Evolutionary conservation across 176 grass and related monocot genomes (phyloP).

Genomic region (Guadua angustifolia): DNA sequence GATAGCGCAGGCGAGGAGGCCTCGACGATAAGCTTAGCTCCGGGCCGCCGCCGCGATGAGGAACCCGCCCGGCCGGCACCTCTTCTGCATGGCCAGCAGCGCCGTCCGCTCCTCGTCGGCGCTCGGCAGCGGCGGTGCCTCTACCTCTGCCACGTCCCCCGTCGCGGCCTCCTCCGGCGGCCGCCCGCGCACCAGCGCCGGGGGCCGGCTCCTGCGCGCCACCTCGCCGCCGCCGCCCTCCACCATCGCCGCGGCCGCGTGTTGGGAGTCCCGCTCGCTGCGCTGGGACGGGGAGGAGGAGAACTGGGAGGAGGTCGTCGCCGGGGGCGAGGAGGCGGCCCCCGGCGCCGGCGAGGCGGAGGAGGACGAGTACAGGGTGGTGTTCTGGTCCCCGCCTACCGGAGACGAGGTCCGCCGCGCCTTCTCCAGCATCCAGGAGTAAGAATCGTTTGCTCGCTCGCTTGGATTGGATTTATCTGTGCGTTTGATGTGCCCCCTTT

Average conservation of each 20-base stretch:
- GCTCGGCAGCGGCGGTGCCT: constrained; percentile 11
- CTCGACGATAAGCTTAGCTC: not conserved
- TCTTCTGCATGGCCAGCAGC: constrained; percentile 59
- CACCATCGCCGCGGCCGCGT: constrained; percentile 38
- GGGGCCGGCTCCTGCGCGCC: constrained; percentile 39
- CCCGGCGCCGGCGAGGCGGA: constrained; percentile 1
- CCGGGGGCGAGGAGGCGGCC: constrained; percentile 22
- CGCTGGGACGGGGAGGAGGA: constrained; percentile 56
- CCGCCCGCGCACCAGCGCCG: constrained; percentile 35
- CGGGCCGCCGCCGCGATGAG: constrained; percentile 47
- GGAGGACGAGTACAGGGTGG: constrained; percentile 49
- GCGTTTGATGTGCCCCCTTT: not conserved
- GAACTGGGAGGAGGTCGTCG: constrained; percentile 66
- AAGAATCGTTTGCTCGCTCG: constrained; percentile 25
- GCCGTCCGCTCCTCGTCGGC: constrained; percentile 45
- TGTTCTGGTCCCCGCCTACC: constrained; percentile 66
- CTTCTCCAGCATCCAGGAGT: constrained; percentile 77
- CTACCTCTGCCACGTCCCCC: constrained; percentile 41
- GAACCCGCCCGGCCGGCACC: constrained; percentile 55
- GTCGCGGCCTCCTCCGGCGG: constrained; percentile 32
- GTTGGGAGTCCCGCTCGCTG: constrained; percentile 49
- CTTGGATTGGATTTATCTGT: constrained; percentile 27
- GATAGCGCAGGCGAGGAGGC: constrained; percentile 21
- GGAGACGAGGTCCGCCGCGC: constrained; percentile 77
- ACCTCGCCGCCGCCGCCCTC: constrained; percentile 53